These are phyloP conservation scores for Picea abies DNA, from an alignment of 83 land plant genomes.

Conservation along the genomic window DNA sequence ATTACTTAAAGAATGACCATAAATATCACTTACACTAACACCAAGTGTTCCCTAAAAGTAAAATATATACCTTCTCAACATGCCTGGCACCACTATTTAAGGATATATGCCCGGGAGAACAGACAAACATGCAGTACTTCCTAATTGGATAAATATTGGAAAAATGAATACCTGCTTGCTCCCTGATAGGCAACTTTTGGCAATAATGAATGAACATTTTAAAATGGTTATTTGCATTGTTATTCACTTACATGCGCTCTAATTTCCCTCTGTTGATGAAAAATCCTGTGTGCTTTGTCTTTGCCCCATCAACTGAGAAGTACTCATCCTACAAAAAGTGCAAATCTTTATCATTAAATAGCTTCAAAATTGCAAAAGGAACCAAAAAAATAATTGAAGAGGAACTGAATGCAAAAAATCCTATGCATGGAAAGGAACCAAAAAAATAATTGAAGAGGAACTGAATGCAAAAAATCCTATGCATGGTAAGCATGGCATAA, in stretches of 20 bases:
- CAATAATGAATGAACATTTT: neutral
- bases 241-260: slow-evolving; percentile 74
- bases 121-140: neutral
- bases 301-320: slow-evolving; percentile 87
- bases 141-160: neutral
- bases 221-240: neutral
- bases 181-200: neutral
- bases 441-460: neutral
- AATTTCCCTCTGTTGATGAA: slow-evolving; percentile 94
- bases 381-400: neutral
- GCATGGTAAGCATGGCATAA: neutral
- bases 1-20: too few species aligned
- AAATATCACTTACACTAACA: too few species aligned
- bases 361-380: neutral
- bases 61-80: too few species aligned
- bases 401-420: neutral
- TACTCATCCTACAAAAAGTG: slow-evolving; percentile 83
- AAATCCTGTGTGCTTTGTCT: slow-evolving; percentile 90
- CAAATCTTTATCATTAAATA: neutral
- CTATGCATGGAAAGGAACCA: neutral
- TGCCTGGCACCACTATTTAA: neutral
- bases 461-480: neutral
- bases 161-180: neutral
- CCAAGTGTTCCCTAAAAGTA: too few species aligned
- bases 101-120: neutral